Base-by-base conservation (phyloP, 352 stramenopile genomes). In the Elongisporangium prolatum region DNA sequence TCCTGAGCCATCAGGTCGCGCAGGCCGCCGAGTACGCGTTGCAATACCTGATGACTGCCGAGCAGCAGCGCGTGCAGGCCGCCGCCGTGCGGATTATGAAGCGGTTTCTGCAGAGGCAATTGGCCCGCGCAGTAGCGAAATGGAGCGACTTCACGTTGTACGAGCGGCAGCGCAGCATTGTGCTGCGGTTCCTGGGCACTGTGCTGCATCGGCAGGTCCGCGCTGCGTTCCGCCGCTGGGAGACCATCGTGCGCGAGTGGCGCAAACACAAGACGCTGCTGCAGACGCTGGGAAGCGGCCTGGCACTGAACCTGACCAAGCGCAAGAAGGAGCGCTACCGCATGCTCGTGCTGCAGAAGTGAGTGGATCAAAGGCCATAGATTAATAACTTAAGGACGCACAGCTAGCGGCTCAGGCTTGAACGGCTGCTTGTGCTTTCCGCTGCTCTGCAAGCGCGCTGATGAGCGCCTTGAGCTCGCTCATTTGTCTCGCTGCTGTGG, bases 301-400 rank as follows among this genome's bases (percentile, higher is more conserved):
- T 89, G 47, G 77, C 71, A 13, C 68, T 89, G 4, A 75, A 89
- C 52, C 61, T 89, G 11, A 73, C 76, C 52, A 89, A 85, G 68
- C 80, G 77, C 48, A 82, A 77, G 53, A 75, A 69, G 50, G 69
- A 88, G 59, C 75, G 77, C 7, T 89, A 89, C 25, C 69, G 75
- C 37, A 86, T 86, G 69, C 71, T 88, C 3, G 80, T 86, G 38
- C 52, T 88, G 53, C 80, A 89, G 50, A 89, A 89, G 50, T 89
- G 63, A 68, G 18, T 20, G 18, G 25, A 53, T 3, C 11, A 44
- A 16, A 11, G 11, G 34, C 34, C 34, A 44, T 44, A 44, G 34
- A 44, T 44, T 44, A 44, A 44, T 44, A 44, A 44, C 34, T 44
- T 44, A 44, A 44, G 28, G 34, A 44, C 34, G 10, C 10, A 17